phyloP scores from a whole-genome alignment of 345 rosid species.

The Eucalyptus marginata region DNA sequence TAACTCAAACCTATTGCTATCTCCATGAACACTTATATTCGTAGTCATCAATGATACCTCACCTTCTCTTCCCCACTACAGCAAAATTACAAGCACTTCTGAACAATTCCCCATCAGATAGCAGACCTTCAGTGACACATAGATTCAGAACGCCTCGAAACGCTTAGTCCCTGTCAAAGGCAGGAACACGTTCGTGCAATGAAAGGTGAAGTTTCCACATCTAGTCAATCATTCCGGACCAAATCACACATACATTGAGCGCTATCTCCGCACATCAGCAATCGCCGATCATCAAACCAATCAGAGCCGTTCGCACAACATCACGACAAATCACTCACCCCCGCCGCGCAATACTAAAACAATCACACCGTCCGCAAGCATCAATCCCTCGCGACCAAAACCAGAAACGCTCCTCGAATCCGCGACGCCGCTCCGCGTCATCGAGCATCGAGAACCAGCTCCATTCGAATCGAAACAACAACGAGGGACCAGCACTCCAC shows the following conservation, averaged over 20 bases:
- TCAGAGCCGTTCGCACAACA: background rate
- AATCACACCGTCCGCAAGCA: background rate
- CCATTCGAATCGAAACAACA: background rate
- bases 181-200: background rate
- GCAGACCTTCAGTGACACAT: background rate
- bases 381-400: background rate
- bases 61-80: background rate
- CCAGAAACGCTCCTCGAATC: background rate
- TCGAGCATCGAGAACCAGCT: background rate
- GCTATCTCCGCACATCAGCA: background rate
- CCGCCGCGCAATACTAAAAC: background rate
- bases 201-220: background rate
- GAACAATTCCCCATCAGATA: background rate
- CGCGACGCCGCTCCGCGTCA: background rate
- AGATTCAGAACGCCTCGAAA: background rate
- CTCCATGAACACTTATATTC: background rate
- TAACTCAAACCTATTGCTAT: background rate
- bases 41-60: background rate
- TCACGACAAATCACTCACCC: background rate
- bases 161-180: background rate
- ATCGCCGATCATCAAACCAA: background rate
- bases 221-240: background rate
- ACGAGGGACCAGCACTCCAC: background rate
- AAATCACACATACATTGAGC: background rate
- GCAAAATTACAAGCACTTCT: background rate